Evolutionary conservation across 176 grass and related monocot species (phyloP).

Genomic region (Avena eriantha): DNA sequence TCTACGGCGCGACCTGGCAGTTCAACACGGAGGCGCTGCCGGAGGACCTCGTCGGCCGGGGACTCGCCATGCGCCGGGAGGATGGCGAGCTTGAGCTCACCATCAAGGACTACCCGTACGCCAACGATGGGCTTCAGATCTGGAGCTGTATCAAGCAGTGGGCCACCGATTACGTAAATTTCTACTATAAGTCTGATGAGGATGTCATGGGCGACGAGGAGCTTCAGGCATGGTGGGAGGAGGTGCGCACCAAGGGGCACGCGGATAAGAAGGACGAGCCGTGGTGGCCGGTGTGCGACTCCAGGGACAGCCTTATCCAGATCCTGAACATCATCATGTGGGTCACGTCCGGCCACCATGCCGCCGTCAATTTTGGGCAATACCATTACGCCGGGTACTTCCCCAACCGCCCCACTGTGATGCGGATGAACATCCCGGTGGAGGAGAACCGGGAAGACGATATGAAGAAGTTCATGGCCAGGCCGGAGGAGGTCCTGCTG

Average conservation of each 20-base stretch:
- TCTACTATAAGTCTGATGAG: slow-evolving; percentile 62
- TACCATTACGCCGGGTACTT: slow-evolving; percentile 90
- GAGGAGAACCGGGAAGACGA: slow-evolving; percentile 51
- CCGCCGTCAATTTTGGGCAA: slow-evolving; percentile 90
- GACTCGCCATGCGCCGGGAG: slow-evolving; percentile 57
- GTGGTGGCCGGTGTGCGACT: slow-evolving; percentile 74
- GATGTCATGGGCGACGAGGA: slow-evolving; percentile 56
- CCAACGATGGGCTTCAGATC: slow-evolving; percentile 67
- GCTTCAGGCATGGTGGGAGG: slow-evolving; percentile 77
- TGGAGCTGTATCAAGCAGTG: slow-evolving; percentile 72
- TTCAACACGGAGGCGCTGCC: slow-evolving; percentile 46
- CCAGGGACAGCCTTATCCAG: slow-evolving; percentile 45
- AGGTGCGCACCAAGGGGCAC: slow-evolving; percentile 81
- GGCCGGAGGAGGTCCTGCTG: slow-evolving; percentile 64
- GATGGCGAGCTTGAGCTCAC: slow-evolving; percentile 59
- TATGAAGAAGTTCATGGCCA: slow-evolving; percentile 48
- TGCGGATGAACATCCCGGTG: slow-evolving; percentile 68
- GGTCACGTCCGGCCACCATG: slow-evolving; percentile 80
- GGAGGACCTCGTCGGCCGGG: slow-evolving; percentile 70
- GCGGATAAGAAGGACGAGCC: slow-evolving; percentile 94
- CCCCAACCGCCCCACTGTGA: slow-evolving; percentile 77
- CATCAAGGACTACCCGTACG: slow-evolving; percentile 89
- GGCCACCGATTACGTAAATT: slow-evolving; percentile 56
- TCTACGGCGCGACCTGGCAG: slow-evolving; percentile 64
- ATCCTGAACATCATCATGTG: slow-evolving; percentile 83